Evolutionary conservation across 1,139 yeast species (phyloP).

Genomic region (Pichia sp.): DNA sequence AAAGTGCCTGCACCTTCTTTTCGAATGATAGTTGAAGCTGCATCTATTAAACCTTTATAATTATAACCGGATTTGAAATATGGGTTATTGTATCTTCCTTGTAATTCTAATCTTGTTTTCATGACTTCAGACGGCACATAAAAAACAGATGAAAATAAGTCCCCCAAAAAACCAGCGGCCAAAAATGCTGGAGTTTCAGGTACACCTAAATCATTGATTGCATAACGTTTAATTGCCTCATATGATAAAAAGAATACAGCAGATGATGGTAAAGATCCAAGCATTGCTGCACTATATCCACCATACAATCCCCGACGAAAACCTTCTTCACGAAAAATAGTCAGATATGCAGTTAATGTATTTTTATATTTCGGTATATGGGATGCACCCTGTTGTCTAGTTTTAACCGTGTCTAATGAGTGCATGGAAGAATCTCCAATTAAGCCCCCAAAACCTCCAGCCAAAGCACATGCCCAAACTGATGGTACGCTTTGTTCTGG

Average conservation of each 20-base stretch:
- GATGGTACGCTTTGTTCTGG: slow-evolving; percentile 26
- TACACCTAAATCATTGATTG: slow-evolving; percentile 58
- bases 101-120: slow-evolving; percentile 86
- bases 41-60: slow-evolving; percentile 65
- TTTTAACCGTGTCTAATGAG: slow-evolving; percentile 91
- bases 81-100: slow-evolving; percentile 80
- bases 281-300: slow-evolving; percentile 85
- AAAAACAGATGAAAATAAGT: slow-evolving; percentile 80
- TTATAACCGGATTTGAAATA: slow-evolving; percentile 80
- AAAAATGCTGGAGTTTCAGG: slow-evolving; percentile 80
- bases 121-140: slow-evolving; percentile 98
- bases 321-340: slow-evolving; percentile 80
- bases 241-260: slow-evolving; percentile 89
- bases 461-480: slow-evolving; percentile 61
- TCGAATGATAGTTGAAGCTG: slow-evolving; percentile 54
- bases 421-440: slow-evolving; percentile 93
- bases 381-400: slow-evolving; percentile 92
- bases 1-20: slow-evolving; percentile 73
- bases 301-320: slow-evolving; percentile 78
- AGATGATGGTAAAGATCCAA: slow-evolving; percentile 91
- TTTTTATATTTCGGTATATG: slow-evolving; percentile 58
- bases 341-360: slow-evolving; percentile 65
- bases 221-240: slow-evolving; percentile 66
- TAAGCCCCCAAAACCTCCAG: slow-evolving; percentile 94
- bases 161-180: slow-evolving; percentile 85